Evolutionary conservation across 2,329 filamentous ascomycete genomes (phyloP).

Genomic region (Penicillium sp.): DNA sequence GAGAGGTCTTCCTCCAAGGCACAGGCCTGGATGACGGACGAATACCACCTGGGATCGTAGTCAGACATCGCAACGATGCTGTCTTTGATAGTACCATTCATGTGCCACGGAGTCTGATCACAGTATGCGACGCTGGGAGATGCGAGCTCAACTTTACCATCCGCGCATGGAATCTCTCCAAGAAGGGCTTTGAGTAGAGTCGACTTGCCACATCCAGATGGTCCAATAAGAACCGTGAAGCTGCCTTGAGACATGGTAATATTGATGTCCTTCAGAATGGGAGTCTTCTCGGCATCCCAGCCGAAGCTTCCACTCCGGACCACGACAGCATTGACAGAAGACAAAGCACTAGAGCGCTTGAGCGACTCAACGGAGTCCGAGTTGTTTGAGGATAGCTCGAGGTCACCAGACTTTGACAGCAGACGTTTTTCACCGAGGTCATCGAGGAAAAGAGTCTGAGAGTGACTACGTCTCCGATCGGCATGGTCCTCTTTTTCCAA

Average conservation of each 20-base stretch:
- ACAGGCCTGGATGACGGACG: constrained; percentile 36
- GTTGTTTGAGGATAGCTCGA: constrained; percentile 24
- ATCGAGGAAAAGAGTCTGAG: constrained; percentile 14
- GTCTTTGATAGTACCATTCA: constrained; percentile 42
- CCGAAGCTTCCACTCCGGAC: constrained; percentile 48
- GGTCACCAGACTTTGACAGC: constrained; percentile 21
- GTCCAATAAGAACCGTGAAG: constrained; percentile 50
- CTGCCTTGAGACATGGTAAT: constrained; percentile 42
- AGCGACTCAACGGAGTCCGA: constrained; percentile 25
- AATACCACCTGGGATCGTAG: constrained; percentile 40
- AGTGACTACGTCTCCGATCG: constrained; percentile 24
- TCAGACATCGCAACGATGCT: constrained; percentile 40
- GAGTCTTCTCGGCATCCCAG: constrained; percentile 45
- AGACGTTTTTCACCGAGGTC: constrained; percentile 21
- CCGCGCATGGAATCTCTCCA: constrained; percentile 40
- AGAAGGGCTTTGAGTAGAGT: constrained; percentile 48
- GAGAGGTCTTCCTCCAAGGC: constrained; percentile 40
- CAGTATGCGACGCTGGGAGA: constrained; percentile 40
- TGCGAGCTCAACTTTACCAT: constrained; percentile 34
- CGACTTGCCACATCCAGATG: constrained; percentile 53
- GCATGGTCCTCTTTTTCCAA: constrained; percentile 34
- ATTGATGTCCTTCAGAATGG: constrained; percentile 42
- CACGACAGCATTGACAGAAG: constrained; percentile 32
- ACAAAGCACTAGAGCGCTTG: constrained; percentile 15
- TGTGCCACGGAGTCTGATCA: constrained; percentile 42